Percentiles rank a stretch among this genome's conserved stretches.
These are phyloP conservation scores for Mycena amicta DNA, from an alignment of 768 basidiomycete species.

Conservation along the genomic window DNA sequence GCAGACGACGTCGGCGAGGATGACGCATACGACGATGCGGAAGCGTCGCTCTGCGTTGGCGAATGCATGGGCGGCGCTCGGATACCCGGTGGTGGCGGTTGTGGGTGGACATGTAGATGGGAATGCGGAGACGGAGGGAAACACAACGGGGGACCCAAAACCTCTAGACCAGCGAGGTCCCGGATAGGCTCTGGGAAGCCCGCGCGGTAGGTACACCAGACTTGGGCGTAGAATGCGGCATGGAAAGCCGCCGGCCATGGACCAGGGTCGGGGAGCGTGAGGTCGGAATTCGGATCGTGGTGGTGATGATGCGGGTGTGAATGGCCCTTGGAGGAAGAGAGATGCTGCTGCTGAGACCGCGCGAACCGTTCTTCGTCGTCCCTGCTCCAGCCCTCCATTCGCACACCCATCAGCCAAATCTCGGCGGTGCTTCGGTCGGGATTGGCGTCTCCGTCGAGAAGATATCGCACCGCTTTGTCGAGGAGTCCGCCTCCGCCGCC, in stretches of 20 bases:
- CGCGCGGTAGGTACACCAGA: constrained; percentile 77
- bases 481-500: constrained; percentile 38
- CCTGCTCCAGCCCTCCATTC: constrained; percentile 35
- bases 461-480: constrained; percentile 66
- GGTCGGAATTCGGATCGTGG: neutral
- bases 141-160: neutral
- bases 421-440: constrained; percentile 67
- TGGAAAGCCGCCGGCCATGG: constrained; percentile 66
- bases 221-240: constrained; percentile 68
- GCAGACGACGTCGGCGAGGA: neutral
- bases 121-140: neutral
- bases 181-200: constrained; percentile 63
- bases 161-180: constrained; percentile 33
- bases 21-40: constrained; percentile 7
- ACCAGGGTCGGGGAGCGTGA: constrained; percentile 4
- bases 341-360: neutral
- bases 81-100: neutral
- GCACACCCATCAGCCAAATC: constrained; percentile 69
- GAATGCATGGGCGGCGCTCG: constrained; percentile 6
- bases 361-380: constrained; percentile 14
- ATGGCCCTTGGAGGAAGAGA: neutral
- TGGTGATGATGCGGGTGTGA: neutral
- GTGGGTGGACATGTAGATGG: no score
- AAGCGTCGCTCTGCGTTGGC: constrained; percentile 8
- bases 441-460: constrained; percentile 69